Evolutionary conservation across 345 rosid genomes (phyloP), one percentile per base, ranked within the genome.

Genomic region (Rhizophora apiculata): DNA sequence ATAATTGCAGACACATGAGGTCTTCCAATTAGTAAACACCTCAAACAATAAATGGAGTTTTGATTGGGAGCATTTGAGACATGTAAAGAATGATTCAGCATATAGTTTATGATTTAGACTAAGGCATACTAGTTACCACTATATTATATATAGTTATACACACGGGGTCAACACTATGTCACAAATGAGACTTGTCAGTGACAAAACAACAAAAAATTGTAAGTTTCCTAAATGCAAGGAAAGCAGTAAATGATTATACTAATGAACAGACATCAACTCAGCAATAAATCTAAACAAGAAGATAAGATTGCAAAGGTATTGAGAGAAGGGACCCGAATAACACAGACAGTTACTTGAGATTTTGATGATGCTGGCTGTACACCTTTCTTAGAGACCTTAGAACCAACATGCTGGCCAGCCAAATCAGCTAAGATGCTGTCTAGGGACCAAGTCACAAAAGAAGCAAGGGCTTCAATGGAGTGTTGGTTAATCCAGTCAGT

Each of bases 401-500:
- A 77, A 80, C 80, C 70, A 60, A 69, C 72, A 69, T 82, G 85
- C 16, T 85, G 91, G 48, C 74, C 78, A 30, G 81, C 86, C 60
- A 86, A 73, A 75, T 86, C 91, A 37, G 85, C 66, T 39, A 90
- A 80, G 72, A 88, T 85, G 76, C 86, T 71, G 68, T 86, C 96
- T 63, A 86, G 68, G 34, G 83, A 85, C 96, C 96, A 88, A 63
- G 84, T 49, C 10, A 90, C 78, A 76, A 88, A 88, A 31, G 84
- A 69, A 52, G 82, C 79, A 60, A 90, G 88, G 19, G 93, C 86
- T 29, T 86, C 93, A 34, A 75, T 22, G 10, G 93, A 82, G 15
- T 82, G 88, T 59, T 82, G 83, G 76, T 81, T 88, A 72, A 90
- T 80, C 96, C 96, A 90, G 58, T 90, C 93, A 27, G 77, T 78